Evolutionary conservation across 1,284 basidiomycete species (phyloP), one percentile per base, ranked within the genome.

Genomic region (Xanthoconium separans): DNA sequence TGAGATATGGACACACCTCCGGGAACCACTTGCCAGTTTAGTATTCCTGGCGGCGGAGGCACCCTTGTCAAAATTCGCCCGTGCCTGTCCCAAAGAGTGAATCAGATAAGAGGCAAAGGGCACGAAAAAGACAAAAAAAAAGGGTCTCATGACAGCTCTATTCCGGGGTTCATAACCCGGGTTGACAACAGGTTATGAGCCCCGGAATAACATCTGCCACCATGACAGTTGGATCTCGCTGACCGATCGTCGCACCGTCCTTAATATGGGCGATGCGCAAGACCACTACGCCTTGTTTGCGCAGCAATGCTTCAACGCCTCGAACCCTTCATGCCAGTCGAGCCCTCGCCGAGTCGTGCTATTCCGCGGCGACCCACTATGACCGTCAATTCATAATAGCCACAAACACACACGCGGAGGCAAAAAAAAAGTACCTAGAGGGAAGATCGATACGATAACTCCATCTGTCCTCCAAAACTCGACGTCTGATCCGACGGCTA

Each of bases 171-270:
- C 62, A 66, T 66, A 49, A 48, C 36, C 52, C 36, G 6, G 42
- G 27, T 10, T 16, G 13, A 0, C 37, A 16, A 51, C 0, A 66
- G 65, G 64, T 66, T 65, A 67, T 65, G 65, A 69, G 64, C 63
- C 64, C 61, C 13, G 64, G 41, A 64, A 64, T 62, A 55, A 12
- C 41, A 42, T 37, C 6, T 51, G 60, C 58, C 62, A 65, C 47
- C 50, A 29, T 1, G 52, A 27, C 13, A 47, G 33, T 31, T 61
- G 36, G 62, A 65, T 56, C 53, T 49, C 24, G 24, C 36, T 9
- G 36, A 31, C 47, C 51, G 37, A 51, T 44, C 36, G 30, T n/a
- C 41, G 7, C 39, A 39, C n/a, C 1, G 27, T 27, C 27, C 27
- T 27, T 27, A 27, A 27, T 27, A 27, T 27, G 27, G 27, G 27